Evolutionary conservation across 768 basidiomycete species (phyloP), one percentile per base, ranked within the genome.

Genomic region (Termitomyces sp.): DNA sequence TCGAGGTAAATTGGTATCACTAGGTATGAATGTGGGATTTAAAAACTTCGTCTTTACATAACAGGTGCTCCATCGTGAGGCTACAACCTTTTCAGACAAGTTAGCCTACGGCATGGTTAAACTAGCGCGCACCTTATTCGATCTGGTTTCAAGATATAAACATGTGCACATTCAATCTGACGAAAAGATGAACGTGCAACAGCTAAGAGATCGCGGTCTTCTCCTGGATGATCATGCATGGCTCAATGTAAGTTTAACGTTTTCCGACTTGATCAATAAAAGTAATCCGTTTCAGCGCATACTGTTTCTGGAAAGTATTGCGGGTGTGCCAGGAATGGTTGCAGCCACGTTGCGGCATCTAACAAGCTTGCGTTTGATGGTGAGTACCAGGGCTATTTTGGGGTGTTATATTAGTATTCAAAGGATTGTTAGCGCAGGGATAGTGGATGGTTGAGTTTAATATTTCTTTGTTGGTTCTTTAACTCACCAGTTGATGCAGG

Each of bases 311-410:
- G 96, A 98, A 73, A 87, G 82, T 53, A 84, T 97, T 54, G 97
- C 97, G 13, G 97, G 92, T 22, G 94, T 98, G 1, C 96, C 96
- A 20, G 95, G 95, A 5, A 95, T 95, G 92, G 93, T 90, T n/a
- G 92, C 85, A 13, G 91, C 90, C 9, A 87, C 87, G 30, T 76
- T 95, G 36, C 82, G 97, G 28, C 97, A 99, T 73, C 78, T 99
- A 35, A 81, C 82, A 43, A 94, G 92, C 70, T 78, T 99, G 40
- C 85, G 97, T 41, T 76, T 94, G 38, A 90, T 98, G 90, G 90
- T 90, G 65, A 64, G 77, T 56, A 14, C 8, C 13, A 49, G 41
- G 54, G 52, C 26, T 35, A 45, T 32, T 57, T 35, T 26, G 4
- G 9, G 22, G 13, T 55, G 35, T 47, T 46, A 6, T 46, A 38